phyloP scores from a whole-genome alignment of 805 yeast species.

The Pichia gijzeniarum region DNA sequence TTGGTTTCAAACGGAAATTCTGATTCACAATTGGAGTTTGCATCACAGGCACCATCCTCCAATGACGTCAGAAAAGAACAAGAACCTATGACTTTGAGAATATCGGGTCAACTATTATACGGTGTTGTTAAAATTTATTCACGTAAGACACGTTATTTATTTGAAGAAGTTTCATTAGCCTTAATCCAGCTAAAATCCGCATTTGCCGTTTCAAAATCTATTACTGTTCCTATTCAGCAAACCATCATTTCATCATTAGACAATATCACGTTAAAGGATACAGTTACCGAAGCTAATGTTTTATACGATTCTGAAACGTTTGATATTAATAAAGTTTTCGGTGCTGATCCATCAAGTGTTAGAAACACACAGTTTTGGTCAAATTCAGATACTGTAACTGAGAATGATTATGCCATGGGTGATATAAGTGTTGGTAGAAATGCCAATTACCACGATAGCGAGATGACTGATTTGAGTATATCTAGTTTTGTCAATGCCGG shows the following conservation, averaged over 20 bases:
- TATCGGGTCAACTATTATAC: conserved; percentile 78
- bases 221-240: conserved; percentile 52
- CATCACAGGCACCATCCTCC: neutral
- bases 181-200: conserved; percentile 63
- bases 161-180: conserved; percentile 80
- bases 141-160: conserved; percentile 71
- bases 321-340: conserved; percentile 32
- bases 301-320: conserved; percentile 55
- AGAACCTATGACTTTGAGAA: conserved; percentile 67
- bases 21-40: conserved; percentile 13
- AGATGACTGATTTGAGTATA: conserved; percentile 3
- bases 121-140: conserved; percentile 87
- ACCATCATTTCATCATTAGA: conserved; percentile 56
- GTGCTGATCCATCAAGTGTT: conserved; percentile 1
- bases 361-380: conserved; percentile 10
- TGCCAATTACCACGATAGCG: neutral
- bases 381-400: neutral
- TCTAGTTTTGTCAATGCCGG: conserved; percentile 13
- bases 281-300: conserved; percentile 72
- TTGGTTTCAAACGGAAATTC: neutral
- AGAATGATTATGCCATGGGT: conserved; percentile 5
- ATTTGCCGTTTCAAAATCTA: conserved; percentile 44
- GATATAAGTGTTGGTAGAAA: conserved; percentile 11
- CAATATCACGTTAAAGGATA: conserved; percentile 62
- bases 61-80: conserved; percentile 12